Base-by-base conservation (phyloP, 352 stramenopile genomes). In the Poterioochromonas sp. region DNA sequence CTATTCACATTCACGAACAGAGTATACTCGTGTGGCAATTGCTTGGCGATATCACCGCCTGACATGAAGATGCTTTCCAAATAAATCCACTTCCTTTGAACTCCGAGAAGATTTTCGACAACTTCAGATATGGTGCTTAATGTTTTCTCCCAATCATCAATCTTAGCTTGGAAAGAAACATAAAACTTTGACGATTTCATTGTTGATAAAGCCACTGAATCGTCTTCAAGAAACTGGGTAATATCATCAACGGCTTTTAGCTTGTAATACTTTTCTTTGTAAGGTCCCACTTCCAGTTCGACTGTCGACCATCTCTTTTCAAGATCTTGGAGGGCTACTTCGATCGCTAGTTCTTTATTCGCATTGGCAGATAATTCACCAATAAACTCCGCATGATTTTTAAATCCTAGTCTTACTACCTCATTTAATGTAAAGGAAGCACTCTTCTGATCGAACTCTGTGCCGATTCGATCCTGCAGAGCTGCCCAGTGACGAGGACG, bases 141-240 rank as follows among this genome's bases (percentile, higher is more conserved):
- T 0, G 85, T 77, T 41, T 87, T 88, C 80, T 96, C 90, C 91
- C 90, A 96, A 58, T 88, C 88, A 79, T 94, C 79, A 73, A 96
- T 93, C 49, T 89, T 86, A 2, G 86, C 87, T 54, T 92, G 84
- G 68, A 97, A 97, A 26, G 90, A 94, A 0, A 82, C 86, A 76
- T 95, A 96, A 83, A 96, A 97, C 18, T 92, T 91, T 22, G 90
- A 95, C 8, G 91, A 91, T 73, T 96, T 96, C 86, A 96, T 96
- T 0, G 89, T 94, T 39, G 89, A 94, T 5, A 97, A 79, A 78
- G 94, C 88, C 20, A 97, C 90, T 81, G 92, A 87, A 74, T 97
- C 90, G 76, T 97, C 91, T 47, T 88, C 84, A 0, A 96, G 83
- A 0, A 89, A 86, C 15, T 92, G 90, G 35, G 32, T 20, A 34